Conservation (phyloP, 2,329 filamentous ascomycete genomes). For the Verticillium nonalfalfae region DNA sequence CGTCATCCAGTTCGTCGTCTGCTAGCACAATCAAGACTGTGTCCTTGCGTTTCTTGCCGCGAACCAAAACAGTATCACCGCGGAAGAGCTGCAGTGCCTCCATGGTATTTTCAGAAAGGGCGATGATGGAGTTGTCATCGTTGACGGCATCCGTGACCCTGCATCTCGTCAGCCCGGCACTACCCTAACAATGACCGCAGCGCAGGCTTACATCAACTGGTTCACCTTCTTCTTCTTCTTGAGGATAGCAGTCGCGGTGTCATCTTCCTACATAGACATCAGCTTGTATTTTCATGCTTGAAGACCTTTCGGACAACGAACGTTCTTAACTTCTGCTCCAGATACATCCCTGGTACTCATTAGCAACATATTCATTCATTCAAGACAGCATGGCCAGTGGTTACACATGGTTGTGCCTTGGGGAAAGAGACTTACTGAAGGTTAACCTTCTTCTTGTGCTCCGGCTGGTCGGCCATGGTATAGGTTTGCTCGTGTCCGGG, state of each 20-base stretch:
- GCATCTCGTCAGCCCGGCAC: constrained; percentile 12
- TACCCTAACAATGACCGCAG: background rate
- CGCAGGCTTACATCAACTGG: constrained; percentile 73
- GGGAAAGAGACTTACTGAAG: constrained; percentile 54
- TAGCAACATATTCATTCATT: background rate
- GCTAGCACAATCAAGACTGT: constrained; percentile 96
- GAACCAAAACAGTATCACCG: constrained; percentile 94
- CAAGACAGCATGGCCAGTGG: background rate
- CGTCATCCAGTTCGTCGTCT: constrained; percentile 96
- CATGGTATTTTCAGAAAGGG: constrained; percentile 98
- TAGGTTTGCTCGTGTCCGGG: constrained; percentile 11
- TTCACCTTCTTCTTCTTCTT: constrained; percentile 99
- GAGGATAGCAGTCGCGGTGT: constrained; percentile 90
- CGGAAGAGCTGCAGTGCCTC: constrained; percentile 97
- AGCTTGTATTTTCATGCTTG: constrained; percentile 17
- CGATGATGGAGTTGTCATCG: constrained; percentile 99
- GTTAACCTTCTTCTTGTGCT: constrained; percentile 79
- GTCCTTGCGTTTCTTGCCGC: constrained; percentile 99
- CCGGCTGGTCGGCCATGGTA: constrained; percentile 68
- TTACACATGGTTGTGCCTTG: background rate
- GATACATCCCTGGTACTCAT: constrained; percentile 66
- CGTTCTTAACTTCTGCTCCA: constrained; percentile 78
- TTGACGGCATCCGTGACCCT: constrained; percentile 98
- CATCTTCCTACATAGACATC: constrained; percentile 62
- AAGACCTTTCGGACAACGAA: constrained; percentile 36